Conservation (phyloP, 2,329 filamentous ascomycete species). For the Xylaria sp. region DNA sequence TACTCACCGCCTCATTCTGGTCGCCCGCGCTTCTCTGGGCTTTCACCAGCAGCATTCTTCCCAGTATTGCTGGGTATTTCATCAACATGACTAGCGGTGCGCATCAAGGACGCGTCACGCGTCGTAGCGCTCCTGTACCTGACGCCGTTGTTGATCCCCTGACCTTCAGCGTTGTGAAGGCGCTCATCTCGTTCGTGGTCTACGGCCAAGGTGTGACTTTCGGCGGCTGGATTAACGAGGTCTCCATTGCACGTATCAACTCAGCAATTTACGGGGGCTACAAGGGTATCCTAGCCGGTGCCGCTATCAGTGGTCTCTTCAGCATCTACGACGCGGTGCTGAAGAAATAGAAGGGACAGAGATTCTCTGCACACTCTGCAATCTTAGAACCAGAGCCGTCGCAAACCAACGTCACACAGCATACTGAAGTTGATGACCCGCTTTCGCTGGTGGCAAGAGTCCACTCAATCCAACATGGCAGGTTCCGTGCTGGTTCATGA, state of each 20-base stretch:
- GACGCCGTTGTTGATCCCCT: conserved; percentile 82
- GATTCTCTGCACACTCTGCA: not conserved
- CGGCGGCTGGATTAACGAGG: conserved; percentile 68
- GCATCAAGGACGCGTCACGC: conserved; percentile 55
- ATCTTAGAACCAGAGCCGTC: conserved; percentile 1
- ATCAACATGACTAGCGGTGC: conserved; percentile 79
- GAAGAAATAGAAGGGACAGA: conserved; percentile 64
- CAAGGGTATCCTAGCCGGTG: conserved; percentile 74
- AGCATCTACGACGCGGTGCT: conserved; percentile 83
- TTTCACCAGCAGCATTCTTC: conserved; percentile 76
- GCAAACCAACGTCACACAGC: conserved; percentile 8
- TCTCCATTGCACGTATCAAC: conserved; percentile 72
- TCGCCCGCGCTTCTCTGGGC: conserved; percentile 81
- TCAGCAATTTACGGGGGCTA: conserved; percentile 77
- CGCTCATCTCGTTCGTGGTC: conserved; percentile 81
- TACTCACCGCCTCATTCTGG: conserved; percentile 86
- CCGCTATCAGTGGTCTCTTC: conserved; percentile 73
- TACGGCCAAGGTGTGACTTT: conserved; percentile 76
- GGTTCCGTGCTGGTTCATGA: conserved; percentile 27
- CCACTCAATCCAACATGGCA: conserved; percentile 12
- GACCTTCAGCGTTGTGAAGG: conserved; percentile 90
- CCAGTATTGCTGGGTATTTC: conserved; percentile 82
- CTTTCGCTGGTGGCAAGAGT: conserved; percentile 15
- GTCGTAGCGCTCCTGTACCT: conserved; percentile 55
- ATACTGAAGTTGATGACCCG: conserved; percentile 13